A percentile compares a stretch with the other conserved stretches of the same genome.
Conservation (phyloP, 345 rosid genomes). For the Stellera chamaejasme region DNA sequence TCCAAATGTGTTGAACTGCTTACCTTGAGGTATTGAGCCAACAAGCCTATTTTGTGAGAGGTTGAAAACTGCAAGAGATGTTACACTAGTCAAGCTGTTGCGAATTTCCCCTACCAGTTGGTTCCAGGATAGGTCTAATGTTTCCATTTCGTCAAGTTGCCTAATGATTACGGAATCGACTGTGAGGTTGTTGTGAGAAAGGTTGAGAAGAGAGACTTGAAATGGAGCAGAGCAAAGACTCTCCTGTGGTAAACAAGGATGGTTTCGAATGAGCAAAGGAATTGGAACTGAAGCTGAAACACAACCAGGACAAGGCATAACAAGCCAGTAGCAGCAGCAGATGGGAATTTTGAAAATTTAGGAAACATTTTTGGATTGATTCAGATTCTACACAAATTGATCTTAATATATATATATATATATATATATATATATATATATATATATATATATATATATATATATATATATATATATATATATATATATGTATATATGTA, state of each 20-base stretch:
- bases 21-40: neutral
- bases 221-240: neutral
- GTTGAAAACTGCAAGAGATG: neutral
- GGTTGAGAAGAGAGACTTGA: constrained; percentile 1
- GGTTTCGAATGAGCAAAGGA: too few species aligned
- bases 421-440: too few species aligned
- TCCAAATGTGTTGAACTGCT: constrained; percentile 1
- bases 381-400: too few species aligned
- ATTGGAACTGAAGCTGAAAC: too few species aligned
- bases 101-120: neutral
- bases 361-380: too few species aligned
- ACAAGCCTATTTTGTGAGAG: constrained; percentile 1
- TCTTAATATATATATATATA: too few species aligned
- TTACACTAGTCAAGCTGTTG: neutral
- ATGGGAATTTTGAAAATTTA: too few species aligned
- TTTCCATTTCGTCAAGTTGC: neutral
- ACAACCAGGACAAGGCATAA: too few species aligned
- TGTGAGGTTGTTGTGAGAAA: constrained; percentile 7
- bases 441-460: too few species aligned
- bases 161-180: neutral
- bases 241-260: neutral
- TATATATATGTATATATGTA: too few species aligned
- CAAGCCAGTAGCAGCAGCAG: too few species aligned
- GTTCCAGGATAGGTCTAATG: constrained; percentile 5
- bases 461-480: too few species aligned